Conservation (phyloP, 495 filamentous ascomycete species). For the Trypethelium eluteriae region DNA sequence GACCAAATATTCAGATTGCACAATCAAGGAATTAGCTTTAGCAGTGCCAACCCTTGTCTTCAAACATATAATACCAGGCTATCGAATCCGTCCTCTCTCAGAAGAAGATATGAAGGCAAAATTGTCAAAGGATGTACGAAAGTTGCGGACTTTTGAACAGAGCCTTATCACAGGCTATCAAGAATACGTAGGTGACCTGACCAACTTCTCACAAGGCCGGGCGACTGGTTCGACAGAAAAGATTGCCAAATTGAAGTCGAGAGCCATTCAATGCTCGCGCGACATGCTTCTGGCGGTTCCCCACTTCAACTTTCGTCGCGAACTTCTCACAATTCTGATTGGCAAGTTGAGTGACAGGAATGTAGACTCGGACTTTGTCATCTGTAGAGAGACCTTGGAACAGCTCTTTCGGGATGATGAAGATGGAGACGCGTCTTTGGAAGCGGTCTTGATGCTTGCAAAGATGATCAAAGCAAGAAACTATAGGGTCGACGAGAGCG, state of each 20-base stretch:
- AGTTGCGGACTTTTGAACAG: slow-evolving; percentile 74
- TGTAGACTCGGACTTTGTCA: slow-evolving; percentile 63
- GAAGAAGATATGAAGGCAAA: slow-evolving; percentile 67
- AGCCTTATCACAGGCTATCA: slow-evolving; percentile 73
- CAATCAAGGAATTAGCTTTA: slow-evolving; percentile 75
- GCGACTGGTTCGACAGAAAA: slow-evolving; percentile 29
- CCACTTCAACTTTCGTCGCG: slow-evolving; percentile 91
- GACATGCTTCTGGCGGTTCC: slow-evolving; percentile 68
- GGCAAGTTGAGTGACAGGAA: slow-evolving; percentile 65
- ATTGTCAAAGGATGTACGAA: slow-evolving; percentile 84
- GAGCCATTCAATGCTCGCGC: slow-evolving; percentile 81
- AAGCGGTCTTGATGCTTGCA: slow-evolving; percentile 73
- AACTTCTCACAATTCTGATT: slow-evolving; percentile 78
- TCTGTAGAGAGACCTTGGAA: slow-evolving; percentile 72
- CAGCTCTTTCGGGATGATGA: slow-evolving; percentile 78
- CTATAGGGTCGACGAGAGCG: slow-evolving; percentile 72
- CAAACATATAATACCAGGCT: slow-evolving; percentile 92
- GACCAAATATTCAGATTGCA: slow-evolving; percentile 56
- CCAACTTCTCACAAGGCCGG: slow-evolving; percentile 49
- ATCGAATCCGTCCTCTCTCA: slow-evolving; percentile 74
- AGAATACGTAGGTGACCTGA: slow-evolving; percentile 67
- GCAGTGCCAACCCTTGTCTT: slow-evolving; percentile 84
- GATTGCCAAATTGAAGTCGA: slow-evolving; percentile 44
- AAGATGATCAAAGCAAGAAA: slow-evolving; percentile 89
- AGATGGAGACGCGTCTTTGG: slow-evolving; percentile 77